Percentiles rank a stretch among this genome's conserved stretches.
Evolutionary conservation across 768 basidiomycete genomes (phyloP).

Genomic region (Clitopilus passeckerianus): DNA sequence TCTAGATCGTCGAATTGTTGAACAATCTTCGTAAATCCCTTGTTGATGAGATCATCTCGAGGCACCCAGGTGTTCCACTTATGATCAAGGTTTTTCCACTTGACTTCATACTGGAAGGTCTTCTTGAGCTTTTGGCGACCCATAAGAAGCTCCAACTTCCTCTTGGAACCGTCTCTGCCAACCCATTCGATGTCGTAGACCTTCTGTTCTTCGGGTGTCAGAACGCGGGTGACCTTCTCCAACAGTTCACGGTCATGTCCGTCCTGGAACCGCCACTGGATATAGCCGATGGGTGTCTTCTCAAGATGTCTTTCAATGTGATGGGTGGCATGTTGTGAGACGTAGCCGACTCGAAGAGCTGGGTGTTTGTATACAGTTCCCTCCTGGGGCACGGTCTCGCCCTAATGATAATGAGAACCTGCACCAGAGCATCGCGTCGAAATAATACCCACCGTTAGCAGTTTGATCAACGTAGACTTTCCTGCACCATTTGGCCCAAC

Average conservation of each 20-base stretch:
- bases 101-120: conserved; percentile 88
- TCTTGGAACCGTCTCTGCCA: conserved; percentile 85
- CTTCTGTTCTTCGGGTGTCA: conserved; percentile 82
- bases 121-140: conserved; percentile 98
- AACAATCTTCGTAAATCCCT: conserved; percentile 86
- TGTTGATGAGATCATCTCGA: conserved; percentile 78
- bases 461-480: conserved; percentile 93
- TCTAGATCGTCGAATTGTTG: conserved; percentile 97
- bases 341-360: conserved; percentile 89
- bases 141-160: conserved; percentile 90
- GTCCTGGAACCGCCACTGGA: conserved; percentile 99
- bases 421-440: conserved; percentile 4
- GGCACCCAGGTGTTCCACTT: conserved; percentile 89
- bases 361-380: conserved; percentile 95
- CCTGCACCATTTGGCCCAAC: conserved; percentile 94
- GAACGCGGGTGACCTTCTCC: conserved; percentile 86
- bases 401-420: conserved; percentile 35
- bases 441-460: conserved; percentile 62
- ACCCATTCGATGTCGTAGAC: conserved; percentile 82
- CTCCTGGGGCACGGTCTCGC: conserved; percentile 88
- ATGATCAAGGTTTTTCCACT: conserved; percentile 81
- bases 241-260: conserved; percentile 93
- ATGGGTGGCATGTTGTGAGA: conserved; percentile 97
- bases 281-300: conserved; percentile 95
- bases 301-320: conserved; percentile 94